Base-by-base conservation (phyloP, 2,329 filamentous ascomycete genomes). In the Exophiala mesophila region DNA sequence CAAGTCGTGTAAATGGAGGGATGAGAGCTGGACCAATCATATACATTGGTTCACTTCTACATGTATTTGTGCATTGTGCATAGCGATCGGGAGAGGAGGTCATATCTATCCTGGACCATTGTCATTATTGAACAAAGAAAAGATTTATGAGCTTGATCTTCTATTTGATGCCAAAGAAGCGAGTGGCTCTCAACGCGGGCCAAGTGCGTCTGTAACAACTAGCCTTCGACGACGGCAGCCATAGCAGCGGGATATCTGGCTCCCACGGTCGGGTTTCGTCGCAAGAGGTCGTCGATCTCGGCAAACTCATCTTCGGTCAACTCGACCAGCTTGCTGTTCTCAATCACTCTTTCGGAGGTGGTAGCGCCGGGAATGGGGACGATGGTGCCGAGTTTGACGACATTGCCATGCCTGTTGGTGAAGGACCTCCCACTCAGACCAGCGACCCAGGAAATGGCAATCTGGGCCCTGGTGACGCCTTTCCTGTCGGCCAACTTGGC, bases 371-470 rank as follows among this genome's bases (percentile, higher is more conserved):
- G 66, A 40, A 71, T 70, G 0, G 68, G 68, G 23, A 70, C 63
- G 38, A 70, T 57, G 5, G 41, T 49, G 3, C 48, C 46, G 31
- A 54, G 15, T 18, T 28, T 49, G 4, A 55, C 19, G 30, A 37
- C 19, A 31, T 50, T 28, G 5, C 53, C 50, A 17, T 50, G 36
- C 6, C 45, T 41, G 5, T 46, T 47, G 3, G 45, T 39, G 30
- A 55, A 36, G 4, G 39, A 46, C 3, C 54, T 62, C 21, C 56
- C 59, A 39, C 65, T 68, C 44, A 69, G 61, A 2, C 62, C 63
- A 19, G 61, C 59, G 6, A 75, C 60, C 73, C 73, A 76, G 12
- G 62, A 66, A 23, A 76, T 57, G 2, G 67, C 73, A 23, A 76
- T 58, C 57, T 76, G 72, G 5, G 65, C 62, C 2, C 66, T 61